Conservation (phyloP, 1,139 yeast genomes). For the Saccharomycopsis hybrid region DNA sequence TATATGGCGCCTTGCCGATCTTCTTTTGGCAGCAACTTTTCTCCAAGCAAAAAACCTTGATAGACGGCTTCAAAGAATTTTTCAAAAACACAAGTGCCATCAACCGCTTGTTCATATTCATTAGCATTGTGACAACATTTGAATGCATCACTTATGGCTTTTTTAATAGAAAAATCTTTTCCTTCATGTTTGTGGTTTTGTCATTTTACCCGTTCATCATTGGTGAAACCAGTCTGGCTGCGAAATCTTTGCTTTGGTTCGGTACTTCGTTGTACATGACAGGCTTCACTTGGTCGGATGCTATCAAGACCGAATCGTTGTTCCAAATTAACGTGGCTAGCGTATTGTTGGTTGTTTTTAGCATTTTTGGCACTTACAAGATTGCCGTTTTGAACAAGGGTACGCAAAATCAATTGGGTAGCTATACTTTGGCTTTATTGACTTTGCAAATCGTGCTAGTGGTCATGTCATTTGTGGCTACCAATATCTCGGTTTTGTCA, state of each 20-base stretch:
- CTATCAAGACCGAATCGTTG: conserved; percentile 75
- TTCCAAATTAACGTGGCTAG: conserved; percentile 67
- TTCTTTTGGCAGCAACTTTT: conserved; percentile 79
- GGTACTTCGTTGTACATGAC: conserved; percentile 44
- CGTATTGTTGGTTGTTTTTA: conserved; percentile 44
- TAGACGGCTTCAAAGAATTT: conserved; percentile 44
- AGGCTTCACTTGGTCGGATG: conserved; percentile 76
- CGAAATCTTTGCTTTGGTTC: too few species aligned
- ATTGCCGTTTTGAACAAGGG: conserved; percentile 24
- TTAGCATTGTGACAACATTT: conserved; percentile 53
- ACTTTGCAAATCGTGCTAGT: conserved; percentile 54
- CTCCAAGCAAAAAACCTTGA: conserved; percentile 34
- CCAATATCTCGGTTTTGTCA: conserved; percentile 65
- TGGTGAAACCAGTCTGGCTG: too few species aligned
- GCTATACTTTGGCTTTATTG: conserved; percentile 35
- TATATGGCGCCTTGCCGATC: conserved; percentile 79
- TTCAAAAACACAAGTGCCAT: conserved; percentile 41
- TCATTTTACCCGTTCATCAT: conserved; percentile 63
- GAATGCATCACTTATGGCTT: conserved; percentile 91
- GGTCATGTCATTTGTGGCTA: conserved; percentile 52
- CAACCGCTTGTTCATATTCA: conserved; percentile 39
- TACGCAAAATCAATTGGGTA: conserved; percentile 21
- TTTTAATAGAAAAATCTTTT: conserved; percentile 75
- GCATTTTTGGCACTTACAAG: conserved; percentile 35
- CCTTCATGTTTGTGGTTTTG: conserved; percentile 56